These are phyloP conservation scores for Polyporus tsugae DNA, from an alignment of 1,284 basidiomycete species.

Conservation along the genomic window DNA sequence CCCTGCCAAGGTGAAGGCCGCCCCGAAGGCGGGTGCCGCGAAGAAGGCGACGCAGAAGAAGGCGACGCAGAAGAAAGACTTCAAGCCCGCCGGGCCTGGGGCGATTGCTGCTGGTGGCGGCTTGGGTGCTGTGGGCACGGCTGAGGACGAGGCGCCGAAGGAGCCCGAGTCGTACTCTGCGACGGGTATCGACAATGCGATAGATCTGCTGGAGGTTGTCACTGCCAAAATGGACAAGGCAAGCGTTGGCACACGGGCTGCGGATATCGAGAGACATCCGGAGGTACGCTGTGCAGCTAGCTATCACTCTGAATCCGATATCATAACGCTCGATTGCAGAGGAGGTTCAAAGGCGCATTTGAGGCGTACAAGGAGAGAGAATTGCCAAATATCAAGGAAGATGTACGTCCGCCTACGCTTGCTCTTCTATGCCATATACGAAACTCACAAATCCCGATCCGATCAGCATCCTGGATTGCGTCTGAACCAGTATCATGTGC, in stretches of 20 bases:
- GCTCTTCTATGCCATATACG: slow-evolving; percentile 6
- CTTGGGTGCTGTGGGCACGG: slow-evolving; percentile 40
- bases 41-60: slow-evolving; percentile 50
- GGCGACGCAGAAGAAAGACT: slow-evolving; percentile 40
- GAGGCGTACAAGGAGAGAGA: slow-evolving; percentile 93
- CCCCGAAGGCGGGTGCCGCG: slow-evolving; percentile 73
- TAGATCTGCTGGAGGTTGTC: slow-evolving; percentile 90
- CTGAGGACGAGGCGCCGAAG: slow-evolving; percentile 40
- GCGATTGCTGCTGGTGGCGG: slow-evolving; percentile 79
- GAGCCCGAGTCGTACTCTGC: slow-evolving; percentile 79
- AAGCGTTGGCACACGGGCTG: slow-evolving; percentile 84
- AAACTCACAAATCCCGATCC: slow-evolving; percentile 2
- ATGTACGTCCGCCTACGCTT: slow-evolving; percentile 54
- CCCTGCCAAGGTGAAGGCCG: slow-evolving; percentile 69
- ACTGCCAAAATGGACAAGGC: slow-evolving; percentile 95
- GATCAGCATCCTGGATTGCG: slow-evolving; percentile 81
- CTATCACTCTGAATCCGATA: background rate
- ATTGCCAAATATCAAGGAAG: slow-evolving; percentile 79
- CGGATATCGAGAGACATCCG: slow-evolving; percentile 90
- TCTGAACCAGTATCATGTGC: slow-evolving; percentile 84
- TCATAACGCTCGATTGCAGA: slow-evolving; percentile 49
- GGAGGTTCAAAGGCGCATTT: slow-evolving; percentile 92
- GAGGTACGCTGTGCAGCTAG: slow-evolving; percentile 68
- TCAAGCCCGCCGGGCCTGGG: slow-evolving; percentile 75
- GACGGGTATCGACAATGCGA: slow-evolving; percentile 90